A percentile compares a stretch with the other conserved stretches of the same genome.
phyloP scores from a whole-genome alignment of 345 rosid species.

The Salix suchowensis region DNA sequence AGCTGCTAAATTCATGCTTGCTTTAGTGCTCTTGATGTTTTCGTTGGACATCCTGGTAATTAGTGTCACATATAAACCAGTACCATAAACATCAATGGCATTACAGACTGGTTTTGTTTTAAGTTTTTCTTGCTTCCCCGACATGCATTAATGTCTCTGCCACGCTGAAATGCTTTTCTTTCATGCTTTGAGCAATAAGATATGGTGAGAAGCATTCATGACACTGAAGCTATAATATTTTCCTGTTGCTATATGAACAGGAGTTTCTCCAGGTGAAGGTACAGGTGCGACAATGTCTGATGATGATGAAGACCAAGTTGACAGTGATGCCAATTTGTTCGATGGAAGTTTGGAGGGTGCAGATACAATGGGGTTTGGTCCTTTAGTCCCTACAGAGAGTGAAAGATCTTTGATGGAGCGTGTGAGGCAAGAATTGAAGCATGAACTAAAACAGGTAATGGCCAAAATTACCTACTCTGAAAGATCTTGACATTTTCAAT shows the following conservation, averaged over 20 bases:
- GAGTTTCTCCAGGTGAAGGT: conserved; percentile 95
- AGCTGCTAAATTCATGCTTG: not conserved
- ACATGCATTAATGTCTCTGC: not conserved
- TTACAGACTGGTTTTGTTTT: not conserved
- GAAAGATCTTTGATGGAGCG: conserved; percentile 98
- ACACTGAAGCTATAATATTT: conserved; percentile 1
- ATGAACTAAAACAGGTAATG: conserved; percentile 82
- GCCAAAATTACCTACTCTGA: not conserved
- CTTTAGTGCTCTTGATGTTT: no score
- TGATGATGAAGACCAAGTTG: conserved; percentile 91
- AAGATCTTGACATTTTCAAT: not conserved
- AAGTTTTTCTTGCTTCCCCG: not conserved
- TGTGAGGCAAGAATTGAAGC: conserved; percentile 92
- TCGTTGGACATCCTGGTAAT: no score
- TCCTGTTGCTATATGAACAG: conserved; percentile 32
- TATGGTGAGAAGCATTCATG: not conserved
- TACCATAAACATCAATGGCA: not conserved
- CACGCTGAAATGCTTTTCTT: not conserved
- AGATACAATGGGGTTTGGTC: conserved; percentile 88
- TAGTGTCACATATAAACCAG: not conserved
- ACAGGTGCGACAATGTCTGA: conserved; percentile 98
- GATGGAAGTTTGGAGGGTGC: conserved; percentile 70
- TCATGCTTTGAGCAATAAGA: not conserved
- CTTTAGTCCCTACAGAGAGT: conserved; percentile 88
- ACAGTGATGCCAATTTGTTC: conserved; percentile 73